phyloP scores from a whole-genome alignment of 495 filamentous ascomycete species.

The Penicillium mononematosum region DNA sequence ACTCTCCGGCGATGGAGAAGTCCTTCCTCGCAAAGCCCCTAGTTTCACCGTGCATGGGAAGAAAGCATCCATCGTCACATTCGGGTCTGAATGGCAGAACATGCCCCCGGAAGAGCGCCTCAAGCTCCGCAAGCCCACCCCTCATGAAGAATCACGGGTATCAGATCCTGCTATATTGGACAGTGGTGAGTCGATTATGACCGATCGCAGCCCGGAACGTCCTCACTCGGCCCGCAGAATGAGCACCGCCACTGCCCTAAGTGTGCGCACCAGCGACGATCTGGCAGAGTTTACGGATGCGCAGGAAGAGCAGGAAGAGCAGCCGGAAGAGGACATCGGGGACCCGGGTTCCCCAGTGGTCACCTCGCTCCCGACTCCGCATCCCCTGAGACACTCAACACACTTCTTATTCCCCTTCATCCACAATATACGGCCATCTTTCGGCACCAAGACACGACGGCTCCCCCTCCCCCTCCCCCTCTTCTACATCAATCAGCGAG shows the following conservation, averaged over 20 bases:
- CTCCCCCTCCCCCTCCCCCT: slow-evolving; percentile 20
- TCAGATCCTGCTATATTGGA: slow-evolving; percentile 40
- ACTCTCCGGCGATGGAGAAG: slow-evolving; percentile 52
- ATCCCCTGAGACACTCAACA: slow-evolving; percentile 4
- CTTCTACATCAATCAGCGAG: slow-evolving; percentile 23
- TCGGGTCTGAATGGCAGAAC: slow-evolving; percentile 85
- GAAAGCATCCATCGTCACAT: slow-evolving; percentile 93
- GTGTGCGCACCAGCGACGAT: slow-evolving; percentile 31
- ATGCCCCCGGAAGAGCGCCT: slow-evolving; percentile 77
- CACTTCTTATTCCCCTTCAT: slow-evolving; percentile 4
- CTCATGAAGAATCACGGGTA: slow-evolving; percentile 43
- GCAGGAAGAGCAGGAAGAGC: slow-evolving; percentile 20
- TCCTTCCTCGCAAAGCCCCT: slow-evolving; percentile 71
- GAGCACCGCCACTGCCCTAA: slow-evolving; percentile 41
- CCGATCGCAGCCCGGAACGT: slow-evolving; percentile 26
- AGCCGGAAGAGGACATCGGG: slow-evolving; percentile 9
- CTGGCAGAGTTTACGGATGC: slow-evolving; percentile 27
- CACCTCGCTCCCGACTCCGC: not conserved
- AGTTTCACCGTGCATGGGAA: slow-evolving; percentile 97
- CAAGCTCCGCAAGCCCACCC: slow-evolving; percentile 53
- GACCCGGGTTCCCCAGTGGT: slow-evolving; percentile 2
- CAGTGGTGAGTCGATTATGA: slow-evolving; percentile 33
- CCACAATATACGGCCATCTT: slow-evolving; percentile 16
- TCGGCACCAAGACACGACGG: slow-evolving; percentile 15
- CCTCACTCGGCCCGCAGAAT: slow-evolving; percentile 39